Evolutionary conservation across 805 yeast species (phyloP), one percentile per base, ranked within the genome.

Genomic region (Candida ipomoeae): DNA sequence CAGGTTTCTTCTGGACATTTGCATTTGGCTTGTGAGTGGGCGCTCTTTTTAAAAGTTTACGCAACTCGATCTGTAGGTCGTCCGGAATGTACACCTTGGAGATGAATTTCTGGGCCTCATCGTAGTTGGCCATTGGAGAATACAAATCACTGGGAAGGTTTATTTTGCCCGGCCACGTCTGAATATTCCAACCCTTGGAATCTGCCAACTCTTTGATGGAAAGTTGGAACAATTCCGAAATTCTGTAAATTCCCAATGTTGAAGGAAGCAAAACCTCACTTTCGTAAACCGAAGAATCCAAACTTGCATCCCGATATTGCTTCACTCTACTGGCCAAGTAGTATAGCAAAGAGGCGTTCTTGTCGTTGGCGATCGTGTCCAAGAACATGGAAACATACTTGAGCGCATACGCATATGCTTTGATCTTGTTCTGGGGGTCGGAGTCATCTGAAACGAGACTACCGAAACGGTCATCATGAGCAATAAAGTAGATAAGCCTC

Each of bases 141-240:
- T 78, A 89, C 7, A 87, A 62, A 61, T 89, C 96, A n/a, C 75
- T 67, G 0, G 92, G 84, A 17, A 89, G 64, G 17, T 80, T 79
- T 15, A 86, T 65, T 58, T 84, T 86, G 1, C 92, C 95, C 0
- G 96, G 95, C 82, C 91, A 90, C 0, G 90, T 82, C 21, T 84
- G 79, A 49, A 87, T 71, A 20, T 78, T 78, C 96, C 96, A 89
- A 41, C 74, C 75, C 58, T 77, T 82, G 21, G 67, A 60, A 21
- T 79, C 83, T 40, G 84, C 79, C 21, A 81, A 67, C 49, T 79
- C 81, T 48, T 83, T 78, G 42, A 89, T 73, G 5, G 81, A 69
- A 50, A 86, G 66, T 63, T 87, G 95, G 1, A 89, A 73, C 38
- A 90, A 65, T 58, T 90, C 97, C 1, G 96, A 78, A 11, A 88